A percentile compares a stretch with the other conserved stretches of the same genome.
Conservation (phyloP, 129 eudicot species). For the Centaurea solstitialis region DNA sequence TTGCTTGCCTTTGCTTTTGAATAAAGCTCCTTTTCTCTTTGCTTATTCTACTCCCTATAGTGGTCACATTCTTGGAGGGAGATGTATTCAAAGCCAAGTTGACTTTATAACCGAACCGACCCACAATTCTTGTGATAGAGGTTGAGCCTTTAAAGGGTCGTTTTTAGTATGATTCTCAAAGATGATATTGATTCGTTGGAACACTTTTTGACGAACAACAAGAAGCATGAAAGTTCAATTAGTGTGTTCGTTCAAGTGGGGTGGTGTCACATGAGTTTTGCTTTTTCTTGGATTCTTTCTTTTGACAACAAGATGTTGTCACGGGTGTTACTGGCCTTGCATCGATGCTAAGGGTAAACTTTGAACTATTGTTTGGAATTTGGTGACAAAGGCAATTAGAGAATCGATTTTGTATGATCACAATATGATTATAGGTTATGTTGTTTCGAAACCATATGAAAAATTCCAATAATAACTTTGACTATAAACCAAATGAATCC, state of each 20-base stretch:
- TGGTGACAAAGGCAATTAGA: neutral
- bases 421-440: too few species aligned
- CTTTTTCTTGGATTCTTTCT: constrained; percentile 12
- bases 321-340: constrained; percentile 16
- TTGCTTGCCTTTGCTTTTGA: constrained; percentile 36
- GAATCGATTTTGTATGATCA: neutral
- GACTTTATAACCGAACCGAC: neutral
- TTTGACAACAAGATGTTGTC: neutral
- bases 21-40: constrained; percentile 19
- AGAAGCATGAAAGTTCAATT: constrained; percentile 2
- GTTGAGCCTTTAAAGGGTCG: constrained; percentile 12
- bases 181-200: constrained; percentile 6
- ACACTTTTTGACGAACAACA: constrained; percentile 11
- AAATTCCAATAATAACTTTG: neutral
- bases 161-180: constrained; percentile 1
- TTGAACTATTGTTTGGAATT: neutral
- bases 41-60: constrained; percentile 16
- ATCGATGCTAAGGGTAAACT: neutral
- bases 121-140: constrained; percentile 18
- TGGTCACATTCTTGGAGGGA: constrained; percentile 17
- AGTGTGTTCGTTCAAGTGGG: constrained; percentile 18
- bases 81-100: constrained; percentile 18
- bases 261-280: constrained; percentile 31
- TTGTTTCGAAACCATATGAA: neutral
- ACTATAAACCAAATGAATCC: neutral